Conservation (phyloP, 768 basidiomycete genomes). For the Lentinula edodes region DNA sequence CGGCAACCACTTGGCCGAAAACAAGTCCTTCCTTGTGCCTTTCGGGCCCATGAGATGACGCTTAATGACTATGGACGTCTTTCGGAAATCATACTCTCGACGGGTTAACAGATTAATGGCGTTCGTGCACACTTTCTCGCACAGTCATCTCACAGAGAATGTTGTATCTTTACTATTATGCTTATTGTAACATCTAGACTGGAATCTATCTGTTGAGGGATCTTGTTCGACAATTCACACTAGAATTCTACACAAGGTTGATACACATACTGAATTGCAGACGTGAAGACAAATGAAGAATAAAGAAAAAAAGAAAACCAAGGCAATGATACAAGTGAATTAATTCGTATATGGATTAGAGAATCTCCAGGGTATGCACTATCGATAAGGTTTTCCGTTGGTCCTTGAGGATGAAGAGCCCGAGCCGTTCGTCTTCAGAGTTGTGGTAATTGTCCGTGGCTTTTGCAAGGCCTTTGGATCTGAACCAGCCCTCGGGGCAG, state of each 20-base stretch:
- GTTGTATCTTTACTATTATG: neutral
- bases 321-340: constrained; percentile 16
- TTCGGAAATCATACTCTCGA: neutral
- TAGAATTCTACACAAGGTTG: constrained; percentile 10
- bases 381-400: constrained; percentile 61
- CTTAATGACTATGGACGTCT: neutral
- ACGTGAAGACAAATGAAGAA: no score
- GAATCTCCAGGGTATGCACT: constrained; percentile 20
- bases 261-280: constrained; percentile 3
- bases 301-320: neutral
- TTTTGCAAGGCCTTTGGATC: constrained; percentile 53
- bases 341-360: constrained; percentile 17
- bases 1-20: neutral
- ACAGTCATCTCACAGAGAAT: neutral
- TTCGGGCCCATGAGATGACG: neutral
- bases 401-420: constrained; percentile 37
- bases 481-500: constrained; percentile 52
- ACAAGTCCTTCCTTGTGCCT: neutral
- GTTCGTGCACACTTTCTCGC: neutral
- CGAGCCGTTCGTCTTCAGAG: constrained; percentile 50
- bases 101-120: neutral
- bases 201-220: neutral
- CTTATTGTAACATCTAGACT: neutral
- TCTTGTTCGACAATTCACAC: constrained; percentile 8
- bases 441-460: constrained; percentile 41